Conservation (phyloP, 345 rosid genomes). For the Citrus cavaleriei region DNA sequence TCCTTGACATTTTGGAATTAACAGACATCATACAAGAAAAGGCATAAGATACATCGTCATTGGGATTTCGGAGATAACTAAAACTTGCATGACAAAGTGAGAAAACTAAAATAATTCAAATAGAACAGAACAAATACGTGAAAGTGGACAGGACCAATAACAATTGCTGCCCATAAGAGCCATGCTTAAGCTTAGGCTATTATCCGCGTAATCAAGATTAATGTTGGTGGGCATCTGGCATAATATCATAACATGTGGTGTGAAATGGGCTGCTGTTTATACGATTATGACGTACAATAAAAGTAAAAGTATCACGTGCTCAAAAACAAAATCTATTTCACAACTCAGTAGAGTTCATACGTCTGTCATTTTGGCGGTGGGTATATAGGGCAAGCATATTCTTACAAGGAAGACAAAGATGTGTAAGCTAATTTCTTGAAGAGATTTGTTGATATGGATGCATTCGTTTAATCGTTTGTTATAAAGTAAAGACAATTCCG, state of each 20-base stretch:
- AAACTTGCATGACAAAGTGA: neutral
- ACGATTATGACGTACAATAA: neutral
- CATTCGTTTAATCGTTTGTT: neutral
- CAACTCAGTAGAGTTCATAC: no score
- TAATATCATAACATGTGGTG: slow-evolving; percentile 10
- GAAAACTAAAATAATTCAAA: neutral
- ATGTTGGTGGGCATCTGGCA: neutral
- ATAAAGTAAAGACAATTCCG: neutral
- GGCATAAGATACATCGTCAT: slow-evolving; percentile 15
- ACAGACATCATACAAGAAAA: slow-evolving; percentile 27
- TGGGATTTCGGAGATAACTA: slow-evolving; percentile 4
- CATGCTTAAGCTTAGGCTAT: neutral
- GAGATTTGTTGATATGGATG: no score
- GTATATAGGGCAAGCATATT: neutral
- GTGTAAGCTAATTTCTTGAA: neutral
- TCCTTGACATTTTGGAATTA: neutral
- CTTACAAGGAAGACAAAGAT: neutral
- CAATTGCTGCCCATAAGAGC: neutral
- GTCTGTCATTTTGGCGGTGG: neutral
- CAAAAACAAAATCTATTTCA: neutral
- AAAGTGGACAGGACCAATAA: neutral
- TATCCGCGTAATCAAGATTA: slow-evolving; percentile 5
- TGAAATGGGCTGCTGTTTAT: neutral
- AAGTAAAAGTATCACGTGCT: neutral
- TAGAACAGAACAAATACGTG: neutral